phyloP scores from a whole-genome alignment of 2,329 filamentous ascomycete genomes.

The Fusarium veterinarium region DNA sequence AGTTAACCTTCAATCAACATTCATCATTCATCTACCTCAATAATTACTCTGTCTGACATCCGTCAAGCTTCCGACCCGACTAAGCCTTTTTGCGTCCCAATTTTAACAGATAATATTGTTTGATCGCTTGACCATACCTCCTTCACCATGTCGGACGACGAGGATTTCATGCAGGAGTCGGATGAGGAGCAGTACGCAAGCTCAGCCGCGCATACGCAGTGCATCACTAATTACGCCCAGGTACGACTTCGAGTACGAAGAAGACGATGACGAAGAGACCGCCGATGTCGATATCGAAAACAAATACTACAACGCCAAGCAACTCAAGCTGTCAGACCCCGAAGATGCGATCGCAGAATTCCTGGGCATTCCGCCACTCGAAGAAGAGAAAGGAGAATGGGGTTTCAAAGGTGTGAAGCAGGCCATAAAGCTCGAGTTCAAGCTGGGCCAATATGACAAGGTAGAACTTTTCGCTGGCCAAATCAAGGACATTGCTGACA shows the following conservation, averaged over 20 bases:
- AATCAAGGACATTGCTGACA: conserved; percentile 28
- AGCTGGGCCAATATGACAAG: conserved; percentile 86
- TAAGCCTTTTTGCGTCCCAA: not conserved
- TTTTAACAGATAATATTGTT: too few relatives aligned
- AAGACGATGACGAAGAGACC: conserved; percentile 86
- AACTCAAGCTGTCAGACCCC: conserved; percentile 88
- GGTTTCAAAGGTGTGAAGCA: conserved; percentile 98
- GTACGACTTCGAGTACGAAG: conserved; percentile 99
- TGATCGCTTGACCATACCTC: not conserved
- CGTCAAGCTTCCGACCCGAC: not conserved
- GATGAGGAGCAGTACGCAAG: conserved; percentile 57
- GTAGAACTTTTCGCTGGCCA: conserved; percentile 55
- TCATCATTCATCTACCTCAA: conserved; percentile 23
- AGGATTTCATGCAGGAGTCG: conserved; percentile 62
- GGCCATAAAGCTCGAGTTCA: conserved; percentile 97
- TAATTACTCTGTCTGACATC: not conserved
- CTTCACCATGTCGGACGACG: conserved; percentile 62
- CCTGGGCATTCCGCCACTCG: conserved; percentile 83
- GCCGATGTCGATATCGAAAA: conserved; percentile 97
- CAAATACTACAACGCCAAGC: conserved; percentile 99
- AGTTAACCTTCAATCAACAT: conserved; percentile 1
- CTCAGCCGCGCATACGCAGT: conserved; percentile 4
- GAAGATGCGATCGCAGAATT: conserved; percentile 93
- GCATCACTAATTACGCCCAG: conserved; percentile 44
- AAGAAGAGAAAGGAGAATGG: conserved; percentile 96